Evolutionary conservation across 129 eudicot species (phyloP).

Genomic region (Oenanthe sinensis): DNA sequence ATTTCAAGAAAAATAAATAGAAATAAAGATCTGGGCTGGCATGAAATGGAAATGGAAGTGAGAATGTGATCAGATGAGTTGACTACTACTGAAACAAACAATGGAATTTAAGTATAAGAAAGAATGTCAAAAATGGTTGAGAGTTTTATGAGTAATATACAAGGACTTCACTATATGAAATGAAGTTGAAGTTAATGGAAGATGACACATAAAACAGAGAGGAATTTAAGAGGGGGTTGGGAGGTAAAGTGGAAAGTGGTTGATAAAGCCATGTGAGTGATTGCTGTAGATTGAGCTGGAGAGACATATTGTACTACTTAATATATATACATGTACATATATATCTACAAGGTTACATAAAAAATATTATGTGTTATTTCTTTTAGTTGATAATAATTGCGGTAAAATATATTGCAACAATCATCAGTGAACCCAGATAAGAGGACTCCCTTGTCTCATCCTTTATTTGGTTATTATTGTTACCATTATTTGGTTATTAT

Average conservation of each 20-base stretch:
- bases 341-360: no score
- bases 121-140: conserved; percentile 12
- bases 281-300: neutral
- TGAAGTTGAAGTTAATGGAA: conserved; percentile 9
- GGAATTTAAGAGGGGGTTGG: conserved; percentile 16
- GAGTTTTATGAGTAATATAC: neutral
- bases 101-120: conserved; percentile 3
- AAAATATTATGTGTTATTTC: no score
- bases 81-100: neutral
- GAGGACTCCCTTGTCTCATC: neutral
- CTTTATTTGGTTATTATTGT: neutral
- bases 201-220: conserved; percentile 21
- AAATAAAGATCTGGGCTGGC: conserved; percentile 28
- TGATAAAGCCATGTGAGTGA: conserved; percentile 15
- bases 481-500: neutral
- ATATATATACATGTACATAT: neutral
- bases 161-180: conserved; percentile 15
- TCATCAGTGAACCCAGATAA: neutral
- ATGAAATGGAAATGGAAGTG: conserved; percentile 7
- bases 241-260: neutral
- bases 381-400: no score
- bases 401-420: no score
- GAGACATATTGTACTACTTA: neutral
- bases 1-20: neutral
- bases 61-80: conserved; percentile 19